Evolutionary conservation across 2,329 filamentous ascomycete genomes (phyloP), one percentile per base, ranked within the genome.

Genomic region (Stagonosporopsis cucurbitacearum): DNA sequence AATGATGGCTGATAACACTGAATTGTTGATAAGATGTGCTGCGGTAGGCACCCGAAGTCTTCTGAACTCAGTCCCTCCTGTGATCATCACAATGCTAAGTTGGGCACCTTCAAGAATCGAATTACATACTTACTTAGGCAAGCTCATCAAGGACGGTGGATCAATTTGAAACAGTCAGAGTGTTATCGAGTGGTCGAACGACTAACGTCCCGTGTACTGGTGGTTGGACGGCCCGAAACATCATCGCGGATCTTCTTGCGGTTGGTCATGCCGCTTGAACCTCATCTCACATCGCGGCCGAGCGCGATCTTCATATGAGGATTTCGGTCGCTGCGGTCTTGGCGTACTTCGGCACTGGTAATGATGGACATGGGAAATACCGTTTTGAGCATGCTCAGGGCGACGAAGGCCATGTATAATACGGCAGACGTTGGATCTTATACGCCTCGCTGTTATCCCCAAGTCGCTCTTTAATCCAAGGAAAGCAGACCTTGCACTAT

Each of bases 261-360:
- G 23, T 41, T 41, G 22, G 22, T 15, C 13, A 25, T 3, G 12
- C 9, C 12, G 15, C 39, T 41, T 2, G 13, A 26, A 7, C 22
- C 25, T 45, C 19, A 45, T 45, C 30, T 45, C 12, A 35, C 17
- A 23, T 22, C n/a, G 23, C 17, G 42, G 19, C 42, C 42, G 12
- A 45, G 9, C 7, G 30, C 42, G n/a, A 35, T 23, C 19, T 17
- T 35, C 20, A 23, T 11, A 45, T 25, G 42, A 45, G 30, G 11
- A 36, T 7, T 36, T 46, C 43, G 43, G 43, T 26, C 32, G 22
- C 28, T 37, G 32, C 22, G 43, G 43, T 46, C 43, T 46, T 46
- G 30, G 30, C 37, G 26, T 46, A 3, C 28, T 17, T 46, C 17
- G 9, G 25, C 17, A 32, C 17, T 22, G 28, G 42, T 15, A n/a